A percentile compares a stretch with the other conserved stretches of the same genome.
These are phyloP conservation scores for Silene uniflora DNA, from an alignment of 148 eudicot genomes.

Conservation along the genomic window DNA sequence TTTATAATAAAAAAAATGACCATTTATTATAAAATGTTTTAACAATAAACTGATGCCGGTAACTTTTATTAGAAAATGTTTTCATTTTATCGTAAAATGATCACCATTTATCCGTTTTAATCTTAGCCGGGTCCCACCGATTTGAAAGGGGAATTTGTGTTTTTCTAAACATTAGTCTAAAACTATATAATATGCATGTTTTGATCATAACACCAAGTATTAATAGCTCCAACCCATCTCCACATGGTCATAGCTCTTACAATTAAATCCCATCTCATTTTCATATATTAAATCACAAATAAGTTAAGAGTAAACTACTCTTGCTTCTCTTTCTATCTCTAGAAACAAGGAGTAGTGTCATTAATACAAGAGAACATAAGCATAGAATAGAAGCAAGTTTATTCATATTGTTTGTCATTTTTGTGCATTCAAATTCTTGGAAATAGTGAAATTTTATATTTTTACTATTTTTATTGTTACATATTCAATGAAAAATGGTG, in stretches of 20 bases:
- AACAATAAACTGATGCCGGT: too few relatives aligned
- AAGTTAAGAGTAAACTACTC: background rate
- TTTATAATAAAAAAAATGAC: too few relatives aligned
- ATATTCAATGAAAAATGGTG: constrained; percentile 21
- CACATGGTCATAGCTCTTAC: constrained; percentile 54
- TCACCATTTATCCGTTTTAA: too few relatives aligned
- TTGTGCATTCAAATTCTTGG: constrained; percentile 20
- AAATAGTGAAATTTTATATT: constrained; percentile 15
- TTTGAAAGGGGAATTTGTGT: background rate
- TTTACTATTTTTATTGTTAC: background rate
- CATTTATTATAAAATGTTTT: too few relatives aligned
- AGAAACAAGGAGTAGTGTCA: constrained; percentile 3
- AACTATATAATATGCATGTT: constrained; percentile 43
- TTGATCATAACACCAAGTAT: constrained; percentile 36
- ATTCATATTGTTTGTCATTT: constrained; percentile 33
- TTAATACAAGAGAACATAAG: constrained; percentile 10
- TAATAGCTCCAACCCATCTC: constrained; percentile 31
- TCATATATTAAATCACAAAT: background rate
- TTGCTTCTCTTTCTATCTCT: constrained; percentile 18
- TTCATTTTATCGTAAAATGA: too few relatives aligned
- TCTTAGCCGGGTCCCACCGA: too few relatives aligned
- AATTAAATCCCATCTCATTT: constrained; percentile 21
- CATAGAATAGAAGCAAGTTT: constrained; percentile 28
- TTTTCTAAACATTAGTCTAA: constrained; percentile 23
- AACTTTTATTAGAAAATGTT: too few relatives aligned